These are phyloP conservation scores for Mycena rebaudengoi DNA, from an alignment of 768 basidiomycete species.

Conservation along the genomic window DNA sequence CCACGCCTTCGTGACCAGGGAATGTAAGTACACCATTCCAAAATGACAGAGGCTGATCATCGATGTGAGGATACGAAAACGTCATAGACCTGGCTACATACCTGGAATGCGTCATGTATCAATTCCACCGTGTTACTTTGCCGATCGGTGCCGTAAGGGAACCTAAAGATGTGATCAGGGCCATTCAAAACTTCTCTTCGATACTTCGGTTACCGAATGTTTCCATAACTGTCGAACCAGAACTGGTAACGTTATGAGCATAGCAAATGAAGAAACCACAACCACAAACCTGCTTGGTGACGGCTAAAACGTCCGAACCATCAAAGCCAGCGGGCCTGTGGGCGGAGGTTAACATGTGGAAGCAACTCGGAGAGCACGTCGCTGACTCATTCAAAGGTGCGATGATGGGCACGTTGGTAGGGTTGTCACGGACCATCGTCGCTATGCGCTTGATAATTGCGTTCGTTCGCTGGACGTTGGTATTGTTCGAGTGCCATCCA, in stretches of 20 bases:
- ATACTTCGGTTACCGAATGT: slow-evolving; percentile 61
- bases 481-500: slow-evolving; percentile 72
- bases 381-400: slow-evolving; percentile 82
- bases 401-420: slow-evolving; percentile 68
- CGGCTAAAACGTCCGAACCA: slow-evolving; percentile 58
- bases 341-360: background rate
- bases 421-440: slow-evolving; percentile 61
- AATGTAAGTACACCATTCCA: slow-evolving; percentile 15
- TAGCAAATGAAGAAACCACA: background rate
- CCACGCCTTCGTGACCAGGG: slow-evolving; percentile 9
- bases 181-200: background rate
- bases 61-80: background rate
- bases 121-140: slow-evolving; percentile 48
- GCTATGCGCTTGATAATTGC: slow-evolving; percentile 70
- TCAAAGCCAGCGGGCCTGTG: slow-evolving; percentile 79
- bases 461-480: slow-evolving; percentile 74
- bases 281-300: slow-evolving; percentile 50
- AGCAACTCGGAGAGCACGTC: background rate
- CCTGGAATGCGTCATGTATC: slow-evolving; percentile 24
- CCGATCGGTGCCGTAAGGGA: slow-evolving; percentile 42
- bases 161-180: slow-evolving; percentile 5
- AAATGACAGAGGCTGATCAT: slow-evolving; percentile 10
- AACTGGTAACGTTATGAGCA: slow-evolving; percentile 52
- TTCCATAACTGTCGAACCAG: slow-evolving; percentile 79
- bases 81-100: background rate